phyloP scores from a whole-genome alignment of 345 rosid genomes.

The Syzygium grande region DNA sequence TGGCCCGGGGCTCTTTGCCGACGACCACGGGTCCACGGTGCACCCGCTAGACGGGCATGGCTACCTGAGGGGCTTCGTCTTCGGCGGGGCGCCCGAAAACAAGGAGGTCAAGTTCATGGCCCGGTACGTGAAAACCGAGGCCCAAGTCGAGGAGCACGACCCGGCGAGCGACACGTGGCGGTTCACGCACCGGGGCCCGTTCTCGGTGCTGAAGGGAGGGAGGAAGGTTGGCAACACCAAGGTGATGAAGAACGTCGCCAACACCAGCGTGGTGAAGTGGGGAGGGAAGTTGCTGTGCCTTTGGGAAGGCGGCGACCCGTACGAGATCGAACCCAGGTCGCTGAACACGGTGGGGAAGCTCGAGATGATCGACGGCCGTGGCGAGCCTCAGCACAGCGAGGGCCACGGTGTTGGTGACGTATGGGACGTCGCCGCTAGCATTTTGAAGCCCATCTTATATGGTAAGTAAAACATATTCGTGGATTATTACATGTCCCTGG shows the following conservation, averaged over 20 bases:
- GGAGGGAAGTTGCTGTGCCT: constrained; percentile 64
- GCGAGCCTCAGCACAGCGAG: not conserved
- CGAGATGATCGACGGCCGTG: constrained; percentile 26
- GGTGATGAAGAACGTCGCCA: constrained; percentile 94
- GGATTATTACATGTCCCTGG: not conserved
- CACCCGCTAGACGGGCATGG: constrained; percentile 95
- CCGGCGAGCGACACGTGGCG: constrained; percentile 63
- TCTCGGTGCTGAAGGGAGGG: constrained; percentile 72
- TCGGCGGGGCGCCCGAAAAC: constrained; percentile 21
- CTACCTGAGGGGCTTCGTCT: constrained; percentile 61
- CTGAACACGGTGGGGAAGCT: constrained; percentile 65
- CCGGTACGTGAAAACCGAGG: constrained; percentile 76
- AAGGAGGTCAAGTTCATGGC: constrained; percentile 58
- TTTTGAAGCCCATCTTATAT: constrained; percentile 61
- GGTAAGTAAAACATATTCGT: constrained; percentile 24
- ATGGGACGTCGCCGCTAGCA: constrained; percentile 52
- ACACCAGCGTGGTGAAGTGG: constrained; percentile 81
- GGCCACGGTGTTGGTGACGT: not conserved
- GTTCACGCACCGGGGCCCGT: constrained; percentile 79
- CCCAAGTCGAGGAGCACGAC: constrained; percentile 74
- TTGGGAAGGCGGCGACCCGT: constrained; percentile 96
- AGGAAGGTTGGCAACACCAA: constrained; percentile 65
- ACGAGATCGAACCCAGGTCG: constrained; percentile 61
- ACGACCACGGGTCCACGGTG: constrained; percentile 87
- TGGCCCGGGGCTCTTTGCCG: constrained; percentile 81